phyloP scores from a whole-genome alignment of 2,329 filamentous ascomycete genomes.

The Penicillium hordei region DNA sequence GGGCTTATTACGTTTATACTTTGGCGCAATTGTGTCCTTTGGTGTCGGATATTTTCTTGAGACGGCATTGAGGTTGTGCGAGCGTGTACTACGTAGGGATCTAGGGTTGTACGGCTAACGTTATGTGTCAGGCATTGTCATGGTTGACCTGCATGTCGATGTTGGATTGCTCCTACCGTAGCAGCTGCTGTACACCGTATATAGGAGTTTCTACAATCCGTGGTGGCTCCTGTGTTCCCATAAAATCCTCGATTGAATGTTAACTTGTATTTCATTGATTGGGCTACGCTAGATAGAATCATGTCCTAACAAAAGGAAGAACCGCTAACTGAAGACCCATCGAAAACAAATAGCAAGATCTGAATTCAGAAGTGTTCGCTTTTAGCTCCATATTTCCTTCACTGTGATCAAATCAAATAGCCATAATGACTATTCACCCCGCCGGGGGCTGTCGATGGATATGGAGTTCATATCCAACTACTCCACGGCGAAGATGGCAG shows the following conservation, averaged over 20 bases:
- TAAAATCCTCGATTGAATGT: neutral
- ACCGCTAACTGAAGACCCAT: neutral
- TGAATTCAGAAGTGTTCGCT: neutral
- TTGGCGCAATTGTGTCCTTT: neutral
- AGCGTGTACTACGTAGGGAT: neutral
- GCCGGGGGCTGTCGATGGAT: neutral
- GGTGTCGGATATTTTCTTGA: neutral
- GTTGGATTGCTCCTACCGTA: neutral
- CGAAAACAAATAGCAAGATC: neutral
- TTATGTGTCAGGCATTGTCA: neutral
- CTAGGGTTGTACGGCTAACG: neutral
- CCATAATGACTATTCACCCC: neutral
- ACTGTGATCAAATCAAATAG: neutral
- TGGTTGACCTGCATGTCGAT: neutral
- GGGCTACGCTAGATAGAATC: conserved; percentile 1
- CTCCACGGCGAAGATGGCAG: neutral
- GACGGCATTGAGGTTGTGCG: neutral
- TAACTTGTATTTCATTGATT: neutral
- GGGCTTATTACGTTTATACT: neutral
- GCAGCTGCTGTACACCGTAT: neutral
- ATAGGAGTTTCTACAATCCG: neutral
- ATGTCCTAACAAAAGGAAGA: neutral
- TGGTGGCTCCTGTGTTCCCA: neutral
- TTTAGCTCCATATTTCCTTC: neutral
- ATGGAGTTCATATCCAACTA: neutral